A percentile compares a stretch with the other conserved stretches of the same genome.
phyloP scores from a whole-genome alignment of 352 stramenopile species.

The Thraustochytrium striatum region DNA sequence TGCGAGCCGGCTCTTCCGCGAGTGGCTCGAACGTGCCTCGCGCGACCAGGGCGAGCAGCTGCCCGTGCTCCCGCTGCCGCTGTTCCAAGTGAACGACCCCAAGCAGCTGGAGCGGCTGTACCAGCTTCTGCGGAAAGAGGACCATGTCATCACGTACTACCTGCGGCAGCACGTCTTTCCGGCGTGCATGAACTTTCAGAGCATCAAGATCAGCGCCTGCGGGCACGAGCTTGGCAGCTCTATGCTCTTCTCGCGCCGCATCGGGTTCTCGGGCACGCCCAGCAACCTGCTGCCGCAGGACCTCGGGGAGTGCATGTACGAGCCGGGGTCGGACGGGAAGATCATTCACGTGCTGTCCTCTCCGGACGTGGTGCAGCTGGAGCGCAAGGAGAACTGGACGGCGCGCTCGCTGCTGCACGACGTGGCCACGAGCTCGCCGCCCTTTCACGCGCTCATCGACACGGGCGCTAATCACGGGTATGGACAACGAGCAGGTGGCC shows the following conservation, averaged over 20 bases:
- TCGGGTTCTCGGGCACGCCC: slow-evolving; percentile 98
- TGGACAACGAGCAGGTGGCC: slow-evolving; percentile 78
- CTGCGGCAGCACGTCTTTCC: slow-evolving; percentile 96
- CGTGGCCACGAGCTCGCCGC: slow-evolving; percentile 50
- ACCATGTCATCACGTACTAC: slow-evolving; percentile 95
- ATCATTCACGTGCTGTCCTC: slow-evolving; percentile 96
- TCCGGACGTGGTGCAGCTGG: slow-evolving; percentile 53
- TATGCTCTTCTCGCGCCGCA: slow-evolving; percentile 92
- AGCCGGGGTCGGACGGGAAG: slow-evolving; percentile 94
- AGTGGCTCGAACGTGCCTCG: slow-evolving; percentile 40
- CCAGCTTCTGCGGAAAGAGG: slow-evolving; percentile 82
- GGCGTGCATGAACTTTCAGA: slow-evolving; percentile 96
- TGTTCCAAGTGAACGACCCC: slow-evolving; percentile 93
- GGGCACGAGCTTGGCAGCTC: slow-evolving; percentile 97
- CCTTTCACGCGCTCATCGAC: slow-evolving; percentile 78
- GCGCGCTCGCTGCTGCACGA: slow-evolving; percentile 42
- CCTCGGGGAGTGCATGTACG: slow-evolving; percentile 95
- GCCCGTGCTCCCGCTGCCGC: slow-evolving; percentile 73
- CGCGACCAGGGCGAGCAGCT: slow-evolving; percentile 14
- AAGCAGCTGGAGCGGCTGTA: slow-evolving; percentile 92
- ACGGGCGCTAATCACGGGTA: slow-evolving; percentile 81
- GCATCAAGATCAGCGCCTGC: slow-evolving; percentile 97
- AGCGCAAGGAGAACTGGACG: slow-evolving; percentile 49
- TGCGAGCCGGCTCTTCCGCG: slow-evolving; percentile 25
- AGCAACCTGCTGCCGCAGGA: slow-evolving; percentile 98